These are phyloP conservation scores for Tylopilus sp. DNA, from an alignment of 768 basidiomycete genomes.

Conservation along the genomic window DNA sequence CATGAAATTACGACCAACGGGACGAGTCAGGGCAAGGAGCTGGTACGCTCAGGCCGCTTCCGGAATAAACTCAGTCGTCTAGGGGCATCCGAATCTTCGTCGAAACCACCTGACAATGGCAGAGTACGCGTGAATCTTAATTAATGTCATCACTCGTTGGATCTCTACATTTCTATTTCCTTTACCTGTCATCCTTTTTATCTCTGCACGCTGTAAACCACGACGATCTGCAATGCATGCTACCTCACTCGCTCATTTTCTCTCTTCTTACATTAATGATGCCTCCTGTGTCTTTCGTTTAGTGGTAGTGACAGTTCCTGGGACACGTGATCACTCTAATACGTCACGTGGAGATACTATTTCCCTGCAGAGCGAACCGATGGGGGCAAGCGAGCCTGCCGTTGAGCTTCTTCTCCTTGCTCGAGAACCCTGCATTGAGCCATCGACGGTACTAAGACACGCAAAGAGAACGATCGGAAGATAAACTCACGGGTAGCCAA, in stretches of 20 bases:
- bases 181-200: constrained; percentile 9
- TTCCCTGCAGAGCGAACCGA: not conserved
- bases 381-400: constrained; percentile 3
- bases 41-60: constrained; percentile 26
- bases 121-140: constrained; percentile 36
- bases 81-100: constrained; percentile 25
- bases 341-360: constrained; percentile 23
- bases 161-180: constrained; percentile 5
- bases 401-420: constrained; percentile 3
- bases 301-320: constrained; percentile 1
- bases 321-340: constrained; percentile 19
- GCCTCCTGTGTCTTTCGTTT: constrained; percentile 2
- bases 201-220: constrained; percentile 28
- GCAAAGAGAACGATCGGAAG: constrained; percentile 1
- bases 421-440: not conserved
- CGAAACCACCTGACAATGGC: constrained; percentile 32
- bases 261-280: constrained; percentile 5
- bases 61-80: constrained; percentile 28
- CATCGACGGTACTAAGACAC: not conserved
- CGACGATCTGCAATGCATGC: constrained; percentile 22
- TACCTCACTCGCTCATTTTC: constrained; percentile 7
- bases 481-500: not conserved
- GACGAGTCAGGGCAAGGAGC: constrained; percentile 19
- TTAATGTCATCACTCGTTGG: constrained; percentile 24
- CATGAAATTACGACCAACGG: constrained; percentile 24